Base-by-base conservation (phyloP, 2,329 filamentous ascomycete species). In the Aspergillus vadensis region DNA sequence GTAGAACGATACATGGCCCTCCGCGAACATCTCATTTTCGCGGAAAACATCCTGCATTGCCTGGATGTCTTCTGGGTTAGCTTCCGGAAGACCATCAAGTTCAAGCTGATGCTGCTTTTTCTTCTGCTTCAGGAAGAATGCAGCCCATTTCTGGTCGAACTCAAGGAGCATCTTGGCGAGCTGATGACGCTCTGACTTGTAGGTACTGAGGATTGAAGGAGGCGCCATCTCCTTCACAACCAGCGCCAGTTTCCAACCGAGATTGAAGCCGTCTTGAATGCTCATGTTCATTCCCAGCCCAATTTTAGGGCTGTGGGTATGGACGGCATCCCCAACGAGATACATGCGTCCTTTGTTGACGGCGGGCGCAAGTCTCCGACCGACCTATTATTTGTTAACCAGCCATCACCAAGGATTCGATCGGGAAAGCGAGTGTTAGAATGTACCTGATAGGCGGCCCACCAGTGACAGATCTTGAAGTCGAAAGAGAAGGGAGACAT, bases 111-210 rank as follows among this genome's bases (percentile, higher is more conserved):
- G 7, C 14, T 50, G 47, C 47, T 50, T 30, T 8, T 36, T 25
- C n/a, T 55, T 39, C 19, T 41, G 32, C 17, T 47, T 39, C 17
- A 51, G 23, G 12, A 62, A 62, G 9, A 60, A 38, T 5, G 57
- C 39, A 8, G 50, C 55, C 41, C 51, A 59, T 39, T 39, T 53
- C 58, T 83, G 82, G 67, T 88, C 86, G 61, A 88, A 86, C 6
- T 81, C 79, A 62, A 91, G 90, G 0, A 91, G 81, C 48, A 88
- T 83, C 61, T 86, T 79, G 0, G 88, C 89, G 2, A 90, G 83
- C 14, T 78, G 79, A 7, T 83, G 80, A 1, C 87, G 77, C 66
- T 85, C 83, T 0, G 74, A 75, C 39, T 81, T 75, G 64, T 84
- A 85, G 0, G 82, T 84, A 56, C 77, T 76, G 4, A 85, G 71